phyloP scores from a whole-genome alignment of 2,329 filamentous ascomycete genomes.

The Bipolaris sorokiniana region DNA sequence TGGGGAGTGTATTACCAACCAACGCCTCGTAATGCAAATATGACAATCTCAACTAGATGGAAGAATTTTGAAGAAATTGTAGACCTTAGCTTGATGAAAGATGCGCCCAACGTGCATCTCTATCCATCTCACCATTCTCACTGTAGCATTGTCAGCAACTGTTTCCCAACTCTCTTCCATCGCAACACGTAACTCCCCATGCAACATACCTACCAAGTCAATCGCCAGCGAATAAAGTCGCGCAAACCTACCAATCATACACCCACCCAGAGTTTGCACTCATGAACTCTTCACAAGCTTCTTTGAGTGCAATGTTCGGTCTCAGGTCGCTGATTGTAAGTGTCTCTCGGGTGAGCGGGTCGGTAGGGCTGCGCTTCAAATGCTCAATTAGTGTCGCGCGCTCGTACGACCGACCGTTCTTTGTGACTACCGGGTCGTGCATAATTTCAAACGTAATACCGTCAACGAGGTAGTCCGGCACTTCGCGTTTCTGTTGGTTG shows the following conservation, averaged over 20 bases:
- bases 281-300: constrained; percentile 85
- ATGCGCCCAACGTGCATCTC: constrained; percentile 39
- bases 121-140: constrained; percentile 36
- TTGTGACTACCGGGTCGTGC: constrained; percentile 74
- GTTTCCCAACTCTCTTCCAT: not conserved
- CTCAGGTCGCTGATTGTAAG: constrained; percentile 72
- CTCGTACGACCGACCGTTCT: constrained; percentile 90
- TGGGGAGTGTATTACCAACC: not conserved
- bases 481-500: constrained; percentile 56
- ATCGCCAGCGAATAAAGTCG: constrained; percentile 21
- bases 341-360: constrained; percentile 83
- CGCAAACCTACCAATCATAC: constrained; percentile 74
- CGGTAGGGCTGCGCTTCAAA: constrained; percentile 73
- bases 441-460: constrained; percentile 77
- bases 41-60: not conserved
- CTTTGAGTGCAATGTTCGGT: constrained; percentile 79
- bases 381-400: constrained; percentile 85
- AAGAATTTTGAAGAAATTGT: not conserved
- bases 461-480: constrained; percentile 79
- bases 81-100: constrained; percentile 24
- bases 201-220: constrained; percentile 23
- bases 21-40: constrained; percentile 2
- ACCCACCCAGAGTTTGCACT: constrained; percentile 84
- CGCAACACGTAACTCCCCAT: not conserved
- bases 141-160: constrained; percentile 30